Evolutionary conservation across 306 rosid genomes (phyloP).

Genomic region (Arachis stenosperma): DNA sequence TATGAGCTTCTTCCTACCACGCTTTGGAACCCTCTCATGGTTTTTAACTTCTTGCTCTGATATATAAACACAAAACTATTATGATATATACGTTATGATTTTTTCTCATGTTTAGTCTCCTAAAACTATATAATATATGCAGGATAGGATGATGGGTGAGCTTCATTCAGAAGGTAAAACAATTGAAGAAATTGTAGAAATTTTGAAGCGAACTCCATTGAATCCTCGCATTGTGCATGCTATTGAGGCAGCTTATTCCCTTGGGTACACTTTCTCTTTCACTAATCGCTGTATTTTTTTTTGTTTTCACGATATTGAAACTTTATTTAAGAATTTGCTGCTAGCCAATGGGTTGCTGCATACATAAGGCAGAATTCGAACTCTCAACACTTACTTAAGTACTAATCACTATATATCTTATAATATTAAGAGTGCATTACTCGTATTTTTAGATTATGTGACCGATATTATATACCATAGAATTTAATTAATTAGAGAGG

Average conservation of each 20-base stretch:
- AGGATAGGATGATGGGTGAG: constrained; percentile 65
- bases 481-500: too few relatives aligned
- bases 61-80: neutral
- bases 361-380: too few relatives aligned
- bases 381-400: too few relatives aligned
- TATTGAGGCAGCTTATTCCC: constrained; percentile 56
- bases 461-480: too few relatives aligned
- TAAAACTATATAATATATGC: constrained; percentile 38
- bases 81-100: too few relatives aligned
- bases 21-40: constrained; percentile 74
- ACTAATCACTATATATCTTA: too few relatives aligned
- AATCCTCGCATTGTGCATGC: constrained; percentile 57
- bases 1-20: constrained; percentile 56
- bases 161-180: constrained; percentile 61
- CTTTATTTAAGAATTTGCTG: neutral
- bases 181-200: constrained; percentile 49
- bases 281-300: too few relatives aligned
- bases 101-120: too few relatives aligned
- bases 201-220: constrained; percentile 54
- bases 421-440: too few relatives aligned
- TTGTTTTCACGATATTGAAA: too few relatives aligned
- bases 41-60: constrained; percentile 21
- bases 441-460: too few relatives aligned
- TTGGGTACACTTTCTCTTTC: constrained; percentile 46
- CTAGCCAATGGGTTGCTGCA: neutral